Base-by-base conservation (phyloP, 2,329 filamentous ascomycete genomes). In the Pezicula carpinea region DNA sequence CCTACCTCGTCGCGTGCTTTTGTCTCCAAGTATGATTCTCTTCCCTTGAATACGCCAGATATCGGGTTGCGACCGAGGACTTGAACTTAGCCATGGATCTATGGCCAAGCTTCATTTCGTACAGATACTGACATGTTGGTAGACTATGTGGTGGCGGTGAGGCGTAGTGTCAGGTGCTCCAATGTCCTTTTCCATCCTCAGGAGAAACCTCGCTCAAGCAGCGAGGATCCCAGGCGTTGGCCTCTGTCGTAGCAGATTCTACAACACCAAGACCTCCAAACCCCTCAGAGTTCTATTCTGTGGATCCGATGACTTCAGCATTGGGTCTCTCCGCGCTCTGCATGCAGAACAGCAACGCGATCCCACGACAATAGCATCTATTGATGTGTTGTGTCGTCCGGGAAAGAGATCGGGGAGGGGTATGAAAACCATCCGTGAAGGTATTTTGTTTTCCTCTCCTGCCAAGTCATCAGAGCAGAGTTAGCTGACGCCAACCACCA, bases 221-320 rank as follows among this genome's bases (percentile, higher is more conserved):
- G 45, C 43, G 35, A 18, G 38, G 18, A 23, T 32, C 22, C 18
- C 29, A 18, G 22, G 38, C 11, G 17, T 18, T 5, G 21, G 22
- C 14, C 17, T 23, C 36, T 46, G 7, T 40, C 8, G 14, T 13
- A 5, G 8, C 36, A 42, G 41, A 35, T 44, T 42, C 40, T 48
- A 48, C 41, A 51, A 39, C 32, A 47, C 51, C 2, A 52, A 54
- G 29, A 11, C 41, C 10, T 58, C 57, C 19, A 60, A 81, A 4
- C 87, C 89, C 3, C 73, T 99, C 26, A 78, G 83, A 29, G 89
- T 99, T 45, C 77, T 99, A 4, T 99, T 96, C 69, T 97, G 91
- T 68, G 93, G 93, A 53, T 93, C 92, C 3, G 93, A 99, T 66
- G 76, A 83, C 2, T 96, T 97, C 67, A 96, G 92, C 70, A 85